These are phyloP conservation scores for Fusarium sp. DNA, from an alignment of 2,329 filamentous ascomycete species.

Conservation along the genomic window DNA sequence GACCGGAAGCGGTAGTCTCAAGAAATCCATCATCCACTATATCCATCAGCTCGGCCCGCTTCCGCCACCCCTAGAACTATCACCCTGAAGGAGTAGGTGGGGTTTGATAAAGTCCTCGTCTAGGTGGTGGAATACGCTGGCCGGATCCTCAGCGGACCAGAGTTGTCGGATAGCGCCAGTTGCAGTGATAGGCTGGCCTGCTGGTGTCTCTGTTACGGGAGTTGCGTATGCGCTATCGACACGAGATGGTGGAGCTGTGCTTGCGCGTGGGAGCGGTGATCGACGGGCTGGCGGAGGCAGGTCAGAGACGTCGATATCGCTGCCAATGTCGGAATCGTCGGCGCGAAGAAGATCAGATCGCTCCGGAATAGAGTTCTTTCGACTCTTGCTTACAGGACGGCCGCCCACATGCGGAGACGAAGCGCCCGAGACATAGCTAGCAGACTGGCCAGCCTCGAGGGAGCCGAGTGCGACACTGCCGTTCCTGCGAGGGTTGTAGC, in stretches of 20 bases:
- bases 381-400: slow-evolving; percentile 65
- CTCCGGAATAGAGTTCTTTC: slow-evolving; percentile 68
- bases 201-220: slow-evolving; percentile 50
- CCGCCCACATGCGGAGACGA: slow-evolving; percentile 63
- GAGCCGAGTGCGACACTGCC: slow-evolving; percentile 72
- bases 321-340: slow-evolving; percentile 71
- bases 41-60: slow-evolving; percentile 43
- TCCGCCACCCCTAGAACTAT: slow-evolving; percentile 51
- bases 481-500: slow-evolving; percentile 79
- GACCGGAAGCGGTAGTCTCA: slow-evolving; percentile 9
- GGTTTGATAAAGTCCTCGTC: slow-evolving; percentile 98
- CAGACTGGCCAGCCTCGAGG: slow-evolving; percentile 59
- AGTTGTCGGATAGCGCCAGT: slow-evolving; percentile 84
- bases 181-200: slow-evolving; percentile 71
- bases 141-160: slow-evolving; percentile 88
- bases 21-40: slow-evolving; percentile 13
- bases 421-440: slow-evolving; percentile 68
- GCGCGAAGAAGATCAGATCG: slow-evolving; percentile 69
- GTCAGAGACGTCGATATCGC: slow-evolving; percentile 77
- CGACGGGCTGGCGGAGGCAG: slow-evolving; percentile 72
- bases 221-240: slow-evolving; percentile 51
- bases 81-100: slow-evolving; percentile 84
- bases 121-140: slow-evolving; percentile 89
- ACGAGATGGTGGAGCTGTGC: slow-evolving; percentile 46
- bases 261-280: slow-evolving; percentile 54